Evolutionary conservation across 1,284 basidiomycete species (phyloP), one percentile per base, ranked within the genome.

Genomic region (Ganoderma resinaceum): DNA sequence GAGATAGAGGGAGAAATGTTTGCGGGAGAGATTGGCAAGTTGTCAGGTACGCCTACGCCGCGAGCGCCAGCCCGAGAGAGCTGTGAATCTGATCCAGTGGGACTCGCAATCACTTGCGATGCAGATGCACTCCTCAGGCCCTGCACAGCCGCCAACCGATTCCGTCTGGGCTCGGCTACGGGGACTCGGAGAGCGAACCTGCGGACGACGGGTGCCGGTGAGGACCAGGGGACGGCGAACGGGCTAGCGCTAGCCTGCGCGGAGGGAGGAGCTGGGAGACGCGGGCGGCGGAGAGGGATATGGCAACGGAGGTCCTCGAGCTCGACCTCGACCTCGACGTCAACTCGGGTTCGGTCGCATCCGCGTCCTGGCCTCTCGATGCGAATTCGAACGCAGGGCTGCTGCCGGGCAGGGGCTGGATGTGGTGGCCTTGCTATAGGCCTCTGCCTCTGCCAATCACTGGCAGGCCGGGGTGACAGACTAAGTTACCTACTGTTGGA

Each of bases 81-180:
- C 60, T 63, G 43, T 69, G 68, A 69, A 64, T 59, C 66, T 67
- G 68, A 66, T 65, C 68, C n/a, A n/a, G n/a, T n/a, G n/a, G 68
- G 65, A 37, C 60, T 49, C 46, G 11, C 46, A 49, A 49, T 49
- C 46, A 26, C 46, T 49, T 49, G 46, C 46, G 46, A 49, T 49
- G 46, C 46, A 14, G 46, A 49, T 49, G 46, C 46, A 14, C 23
- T 57, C 52, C 29, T 37, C 38, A 61, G 31, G 65, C 65, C 65
- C 12, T 33, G 69, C 69, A 70, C 69, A 70, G 69, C 69, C 69
- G 58, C 55, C 33, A 37, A n/a, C 55, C 31, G 33, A 37, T n/a
- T n/a, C n/a, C 35, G 38, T 29, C 9, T 61, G 23, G 26, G 8
- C 38, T 58, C 55, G 55, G 35, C 46, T 49, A 26, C 20, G n/a